Evolutionary conservation across 805 yeast species (phyloP).

Genomic region (Maudiozyma barnettii): DNA sequence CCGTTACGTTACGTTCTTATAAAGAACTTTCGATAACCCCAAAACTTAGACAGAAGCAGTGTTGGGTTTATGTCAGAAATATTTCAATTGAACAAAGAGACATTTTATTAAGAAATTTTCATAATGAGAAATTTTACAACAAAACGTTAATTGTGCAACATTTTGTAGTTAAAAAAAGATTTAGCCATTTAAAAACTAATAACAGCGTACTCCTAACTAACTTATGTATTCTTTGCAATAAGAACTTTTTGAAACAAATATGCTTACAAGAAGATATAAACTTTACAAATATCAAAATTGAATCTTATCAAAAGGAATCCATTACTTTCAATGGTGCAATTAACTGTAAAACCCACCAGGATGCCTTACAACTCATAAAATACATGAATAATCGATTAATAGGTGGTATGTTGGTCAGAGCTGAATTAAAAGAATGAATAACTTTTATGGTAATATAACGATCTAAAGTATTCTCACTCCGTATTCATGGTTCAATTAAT

Average conservation of each 20-base stretch:
- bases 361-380: constrained; percentile 18
- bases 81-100: neutral
- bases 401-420: constrained; percentile 22
- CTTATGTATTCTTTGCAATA: constrained; percentile 23
- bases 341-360: constrained; percentile 13
- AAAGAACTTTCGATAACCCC: neutral
- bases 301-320: constrained; percentile 10
- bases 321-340: constrained; percentile 19
- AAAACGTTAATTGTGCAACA: neutral
- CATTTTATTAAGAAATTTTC: neutral
- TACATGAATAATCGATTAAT: constrained; percentile 19
- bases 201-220: constrained; percentile 16
- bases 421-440: constrained; percentile 7
- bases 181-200: neutral
- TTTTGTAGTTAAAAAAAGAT: neutral
- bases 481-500: too few species aligned
- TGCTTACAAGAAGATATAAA: constrained; percentile 20
- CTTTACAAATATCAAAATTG: constrained; percentile 11
- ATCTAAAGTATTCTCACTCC: too few species aligned
- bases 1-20: neutral
- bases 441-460: too few species aligned
- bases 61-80: neutral
- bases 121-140: neutral
- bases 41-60: neutral
- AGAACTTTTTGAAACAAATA: constrained; percentile 18